phyloP scores from a whole-genome alignment of 805 yeast genomes.

The Candida maesae region DNA sequence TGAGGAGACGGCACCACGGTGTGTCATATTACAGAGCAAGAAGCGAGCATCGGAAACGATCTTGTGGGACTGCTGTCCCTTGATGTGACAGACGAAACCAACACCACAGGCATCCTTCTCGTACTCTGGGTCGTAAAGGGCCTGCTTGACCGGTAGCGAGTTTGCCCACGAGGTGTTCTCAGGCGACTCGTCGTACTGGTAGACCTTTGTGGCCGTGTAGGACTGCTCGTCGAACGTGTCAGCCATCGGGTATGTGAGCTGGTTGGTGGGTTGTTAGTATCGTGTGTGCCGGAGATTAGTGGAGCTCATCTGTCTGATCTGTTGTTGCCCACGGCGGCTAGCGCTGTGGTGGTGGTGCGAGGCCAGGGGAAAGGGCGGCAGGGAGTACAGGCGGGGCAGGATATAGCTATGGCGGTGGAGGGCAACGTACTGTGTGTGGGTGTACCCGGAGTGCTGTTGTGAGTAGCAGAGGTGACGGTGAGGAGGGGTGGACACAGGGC shows the following conservation, averaged over 20 bases:
- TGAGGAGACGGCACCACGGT: constrained; percentile 95
- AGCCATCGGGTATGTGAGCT: constrained; percentile 4
- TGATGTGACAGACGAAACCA: constrained; percentile 93
- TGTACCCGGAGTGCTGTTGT: too few relatives aligned
- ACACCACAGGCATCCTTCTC: constrained; percentile 99
- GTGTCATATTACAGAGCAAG: constrained; percentile 95
- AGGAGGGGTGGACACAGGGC: not conserved
- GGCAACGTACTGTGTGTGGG: not conserved
- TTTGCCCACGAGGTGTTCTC: constrained; percentile 91
- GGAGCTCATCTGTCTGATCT: too few relatives aligned
- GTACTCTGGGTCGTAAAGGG: constrained; percentile 87
- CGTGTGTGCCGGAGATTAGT: too few relatives aligned
- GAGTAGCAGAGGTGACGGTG: too few relatives aligned
- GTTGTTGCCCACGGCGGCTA: too few relatives aligned
- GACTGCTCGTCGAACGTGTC: constrained; percentile 12
- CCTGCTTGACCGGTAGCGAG: constrained; percentile 79
- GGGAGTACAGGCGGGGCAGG: too few relatives aligned
- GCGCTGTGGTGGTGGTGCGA: too few relatives aligned
- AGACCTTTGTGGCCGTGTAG: constrained; percentile 17
- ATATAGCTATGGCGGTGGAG: not conserved
- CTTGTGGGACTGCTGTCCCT: constrained; percentile 83
- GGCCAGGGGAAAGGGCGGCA: too few relatives aligned
- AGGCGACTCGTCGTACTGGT: constrained; percentile 65
- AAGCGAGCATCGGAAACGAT: constrained; percentile 87
- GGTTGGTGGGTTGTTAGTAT: too few relatives aligned